Evolutionary conservation across 768 basidiomycete genomes (phyloP).

Genomic region (Sistotremastrum suecicum): DNA sequence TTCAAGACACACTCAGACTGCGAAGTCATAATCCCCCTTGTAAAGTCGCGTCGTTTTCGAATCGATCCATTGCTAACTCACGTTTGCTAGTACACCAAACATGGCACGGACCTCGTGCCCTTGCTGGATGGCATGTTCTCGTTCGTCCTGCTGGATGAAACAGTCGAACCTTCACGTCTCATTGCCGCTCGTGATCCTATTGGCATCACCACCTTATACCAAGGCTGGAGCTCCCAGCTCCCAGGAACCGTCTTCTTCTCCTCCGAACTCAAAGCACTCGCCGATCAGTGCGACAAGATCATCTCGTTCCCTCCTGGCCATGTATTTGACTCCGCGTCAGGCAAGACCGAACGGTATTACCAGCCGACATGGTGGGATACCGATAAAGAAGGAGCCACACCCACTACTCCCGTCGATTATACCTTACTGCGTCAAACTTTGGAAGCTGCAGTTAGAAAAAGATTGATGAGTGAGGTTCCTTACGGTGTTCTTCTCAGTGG

Average conservation of each 20-base stretch:
- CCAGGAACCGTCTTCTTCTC: slow-evolving; percentile 86
- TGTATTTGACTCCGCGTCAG: slow-evolving; percentile 77
- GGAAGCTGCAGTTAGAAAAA: slow-evolving; percentile 85
- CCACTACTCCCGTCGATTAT: slow-evolving; percentile 48
- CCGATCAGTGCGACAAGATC: slow-evolving; percentile 87
- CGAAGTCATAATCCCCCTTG: slow-evolving; percentile 90
- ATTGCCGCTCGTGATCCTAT: slow-evolving; percentile 96
- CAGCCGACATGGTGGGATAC: slow-evolving; percentile 80
- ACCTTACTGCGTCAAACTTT: slow-evolving; percentile 64
- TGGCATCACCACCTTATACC: slow-evolving; percentile 97
- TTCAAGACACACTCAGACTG: slow-evolving; percentile 99
- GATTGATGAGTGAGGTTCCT: slow-evolving; percentile 96
- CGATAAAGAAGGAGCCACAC: slow-evolving; percentile 56
- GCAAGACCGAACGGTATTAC: slow-evolving; percentile 72
- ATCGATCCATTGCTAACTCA: background rate
- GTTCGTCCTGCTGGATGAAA: slow-evolving; percentile 90
- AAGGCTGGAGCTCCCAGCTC: slow-evolving; percentile 76
- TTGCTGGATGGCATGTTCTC: slow-evolving; percentile 98
- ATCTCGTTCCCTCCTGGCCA: slow-evolving; percentile 96
- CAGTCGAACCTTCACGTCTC: slow-evolving; percentile 74
- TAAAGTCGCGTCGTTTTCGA: slow-evolving; percentile 20
- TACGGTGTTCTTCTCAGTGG: slow-evolving; percentile 95
- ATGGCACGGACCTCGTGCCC: slow-evolving; percentile 61
- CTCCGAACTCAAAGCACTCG: slow-evolving; percentile 87
- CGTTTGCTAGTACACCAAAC: slow-evolving; percentile 57